A percentile compares a stretch with the other conserved stretches of the same genome.
Evolutionary conservation across 1,284 basidiomycete species (phyloP).

Genomic region (Sphaerobolus stellatus): DNA sequence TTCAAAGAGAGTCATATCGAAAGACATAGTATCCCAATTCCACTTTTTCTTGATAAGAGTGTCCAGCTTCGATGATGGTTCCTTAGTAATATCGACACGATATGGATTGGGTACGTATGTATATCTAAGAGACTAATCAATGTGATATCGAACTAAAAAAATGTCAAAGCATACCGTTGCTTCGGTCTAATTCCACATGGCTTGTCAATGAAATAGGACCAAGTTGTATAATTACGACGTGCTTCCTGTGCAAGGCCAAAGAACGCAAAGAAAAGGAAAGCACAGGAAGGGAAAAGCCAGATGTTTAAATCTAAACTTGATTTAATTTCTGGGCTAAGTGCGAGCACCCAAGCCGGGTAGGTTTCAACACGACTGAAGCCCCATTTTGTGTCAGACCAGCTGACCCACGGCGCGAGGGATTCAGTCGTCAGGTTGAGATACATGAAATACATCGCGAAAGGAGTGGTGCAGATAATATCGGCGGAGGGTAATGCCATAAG

Average conservation of each 20-base stretch:
- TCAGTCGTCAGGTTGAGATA: slow-evolving; percentile 21
- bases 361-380: slow-evolving; percentile 35
- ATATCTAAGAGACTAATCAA: no score
- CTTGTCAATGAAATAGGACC: no score
- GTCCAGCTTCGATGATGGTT: no score
- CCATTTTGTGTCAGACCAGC: slow-evolving; percentile 30
- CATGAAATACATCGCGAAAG: slow-evolving; percentile 14
- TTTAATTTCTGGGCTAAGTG: not conserved
- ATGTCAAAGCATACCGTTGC: no score
- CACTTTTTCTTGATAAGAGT: no score
- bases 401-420: slow-evolving; percentile 27
- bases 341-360: slow-evolving; percentile 17
- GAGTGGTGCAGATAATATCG: slow-evolving; percentile 22
- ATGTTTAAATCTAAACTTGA: slow-evolving; percentile 14
- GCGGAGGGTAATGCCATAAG: slow-evolving; percentile 33
- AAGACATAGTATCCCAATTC: no score
- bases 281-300: slow-evolving; percentile 22
- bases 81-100: no score
- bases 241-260: slow-evolving; percentile 29
- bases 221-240: slow-evolving; percentile 22
- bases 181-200: no score
- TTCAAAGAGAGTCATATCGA: no score
- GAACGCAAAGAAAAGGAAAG: slow-evolving; percentile 22
- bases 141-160: no score
- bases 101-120: no score